Percentiles rank a stretch among this genome's conserved stretches.
Conservation (phyloP, 306 rosid genomes). For the Acacia confusa region DNA sequence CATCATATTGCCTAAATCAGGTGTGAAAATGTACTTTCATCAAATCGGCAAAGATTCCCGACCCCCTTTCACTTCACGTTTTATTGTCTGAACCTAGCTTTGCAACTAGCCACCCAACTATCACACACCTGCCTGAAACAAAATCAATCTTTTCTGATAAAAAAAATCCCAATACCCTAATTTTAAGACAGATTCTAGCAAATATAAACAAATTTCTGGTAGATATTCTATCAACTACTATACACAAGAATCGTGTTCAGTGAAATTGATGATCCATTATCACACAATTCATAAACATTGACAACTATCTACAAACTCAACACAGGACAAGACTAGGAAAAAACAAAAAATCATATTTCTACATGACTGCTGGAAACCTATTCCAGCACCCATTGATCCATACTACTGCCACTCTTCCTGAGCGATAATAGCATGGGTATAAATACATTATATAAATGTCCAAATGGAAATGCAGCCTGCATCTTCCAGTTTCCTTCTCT, state of each 20-base stretch:
- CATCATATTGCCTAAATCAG: neutral
- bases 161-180: neutral
- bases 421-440: constrained; percentile 58
- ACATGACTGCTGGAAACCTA: constrained; percentile 64
- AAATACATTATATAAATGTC: constrained; percentile 60
- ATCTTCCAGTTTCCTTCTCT: constrained; percentile 42
- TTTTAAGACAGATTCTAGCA: neutral
- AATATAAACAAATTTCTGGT: constrained; percentile 9
- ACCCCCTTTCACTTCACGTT: neutral
- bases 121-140: neutral
- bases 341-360: constrained; percentile 89
- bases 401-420: constrained; percentile 62
- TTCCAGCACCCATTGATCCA: constrained; percentile 71
- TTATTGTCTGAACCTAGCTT: neutral
- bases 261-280: constrained; percentile 54
- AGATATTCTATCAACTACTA: constrained; percentile 62
- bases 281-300: constrained; percentile 51
- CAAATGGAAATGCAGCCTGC: constrained; percentile 63
- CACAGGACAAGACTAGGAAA: constrained; percentile 57
- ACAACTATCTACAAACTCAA: constrained; percentile 74
- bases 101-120: neutral
- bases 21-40: neutral
- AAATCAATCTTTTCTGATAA: neutral
- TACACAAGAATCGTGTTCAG: constrained; percentile 69
- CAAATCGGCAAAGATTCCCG: neutral